These are phyloP conservation scores for Blastobotrys mokoenaii DNA, from an alignment of 805 yeast genomes.

Conservation along the genomic window DNA sequence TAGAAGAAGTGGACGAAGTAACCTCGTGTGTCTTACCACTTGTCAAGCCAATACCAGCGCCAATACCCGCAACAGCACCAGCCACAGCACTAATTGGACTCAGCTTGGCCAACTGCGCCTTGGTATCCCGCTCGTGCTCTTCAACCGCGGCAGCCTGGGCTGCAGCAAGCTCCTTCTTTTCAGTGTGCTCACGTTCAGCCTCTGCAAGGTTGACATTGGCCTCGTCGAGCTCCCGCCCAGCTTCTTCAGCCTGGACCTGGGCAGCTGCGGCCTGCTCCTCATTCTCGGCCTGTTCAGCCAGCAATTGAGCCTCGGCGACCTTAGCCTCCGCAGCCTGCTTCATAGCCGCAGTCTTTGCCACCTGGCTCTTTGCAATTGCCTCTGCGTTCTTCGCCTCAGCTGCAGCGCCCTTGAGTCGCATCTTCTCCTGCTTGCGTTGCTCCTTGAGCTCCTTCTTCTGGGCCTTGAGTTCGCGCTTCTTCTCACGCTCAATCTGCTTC, in stretches of 20 bases:
- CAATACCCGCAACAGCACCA: neutral
- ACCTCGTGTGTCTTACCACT: neutral
- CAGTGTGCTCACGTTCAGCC: slow-evolving; percentile 4
- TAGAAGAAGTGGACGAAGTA: too few relatives aligned
- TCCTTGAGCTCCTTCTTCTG: slow-evolving; percentile 15
- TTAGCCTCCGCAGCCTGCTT: slow-evolving; percentile 19
- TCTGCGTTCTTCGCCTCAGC: slow-evolving; percentile 21
- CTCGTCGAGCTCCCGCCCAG: slow-evolving; percentile 13
- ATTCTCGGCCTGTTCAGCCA: slow-evolving; percentile 2
- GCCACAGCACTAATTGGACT: neutral
- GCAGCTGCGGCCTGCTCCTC: slow-evolving; percentile 3
- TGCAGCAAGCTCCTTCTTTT: slow-evolving; percentile 11
- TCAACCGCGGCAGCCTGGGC: slow-evolving; percentile 16
- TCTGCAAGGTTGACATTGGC: slow-evolving; percentile 4
- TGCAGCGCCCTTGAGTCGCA: slow-evolving; percentile 16
- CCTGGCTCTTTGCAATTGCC: slow-evolving; percentile 22
- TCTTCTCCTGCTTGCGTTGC: slow-evolving; percentile 12
- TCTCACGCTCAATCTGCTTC: slow-evolving; percentile 15
- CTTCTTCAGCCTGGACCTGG: neutral
- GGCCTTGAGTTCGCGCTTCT: slow-evolving; percentile 16
- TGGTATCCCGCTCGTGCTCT: slow-evolving; percentile 5
- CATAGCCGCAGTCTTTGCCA: slow-evolving; percentile 14
- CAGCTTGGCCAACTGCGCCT: neutral
- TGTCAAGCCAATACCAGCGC: neutral
- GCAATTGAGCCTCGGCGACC: slow-evolving; percentile 3